Evolutionary conservation across 192 early-diverging fungal genomes (phyloP).

Genomic region (Podochytrium sp.): DNA sequence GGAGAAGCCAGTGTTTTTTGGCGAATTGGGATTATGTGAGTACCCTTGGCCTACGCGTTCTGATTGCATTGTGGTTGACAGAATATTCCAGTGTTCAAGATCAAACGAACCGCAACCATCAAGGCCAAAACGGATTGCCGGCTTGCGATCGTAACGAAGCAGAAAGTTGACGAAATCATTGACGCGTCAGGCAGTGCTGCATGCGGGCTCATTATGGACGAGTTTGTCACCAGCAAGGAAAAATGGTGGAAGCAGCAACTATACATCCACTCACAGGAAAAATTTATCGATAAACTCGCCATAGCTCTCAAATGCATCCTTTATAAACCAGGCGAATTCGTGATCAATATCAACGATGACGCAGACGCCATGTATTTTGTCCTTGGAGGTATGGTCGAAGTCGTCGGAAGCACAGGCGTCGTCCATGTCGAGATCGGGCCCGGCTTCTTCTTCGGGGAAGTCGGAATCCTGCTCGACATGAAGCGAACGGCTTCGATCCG

Average conservation of each 20-base stretch:
- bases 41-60: slow-evolving; percentile 3
- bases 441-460: slow-evolving; percentile 57
- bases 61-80: background rate
- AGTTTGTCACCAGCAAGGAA: slow-evolving; percentile 19
- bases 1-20: slow-evolving; percentile 36
- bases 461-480: slow-evolving; percentile 52
- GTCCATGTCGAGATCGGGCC: slow-evolving; percentile 51
- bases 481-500: slow-evolving; percentile 49
- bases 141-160: slow-evolving; percentile 47
- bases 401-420: slow-evolving; percentile 32
- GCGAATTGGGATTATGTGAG: slow-evolving; percentile 44
- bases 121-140: slow-evolving; percentile 37
- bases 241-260: slow-evolving; percentile 36
- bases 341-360: slow-evolving; percentile 44
- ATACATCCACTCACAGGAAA: slow-evolving; percentile 14
- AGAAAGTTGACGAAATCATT: slow-evolving; percentile 38
- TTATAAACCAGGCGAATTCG: slow-evolving; percentile 16
- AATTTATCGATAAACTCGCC: slow-evolving; percentile 46
- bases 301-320: slow-evolving; percentile 36
- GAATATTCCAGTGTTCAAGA: slow-evolving; percentile 2
- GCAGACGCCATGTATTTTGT: slow-evolving; percentile 51
- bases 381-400: slow-evolving; percentile 44
- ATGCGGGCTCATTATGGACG: slow-evolving; percentile 18
- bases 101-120: slow-evolving; percentile 37
- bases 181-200: slow-evolving; percentile 20